A percentile compares a stretch with the other conserved stretches of the same genome.
These are phyloP conservation scores for Teunomyces gatunensis DNA, from an alignment of 805 yeast genomes.

Conservation along the genomic window DNA sequence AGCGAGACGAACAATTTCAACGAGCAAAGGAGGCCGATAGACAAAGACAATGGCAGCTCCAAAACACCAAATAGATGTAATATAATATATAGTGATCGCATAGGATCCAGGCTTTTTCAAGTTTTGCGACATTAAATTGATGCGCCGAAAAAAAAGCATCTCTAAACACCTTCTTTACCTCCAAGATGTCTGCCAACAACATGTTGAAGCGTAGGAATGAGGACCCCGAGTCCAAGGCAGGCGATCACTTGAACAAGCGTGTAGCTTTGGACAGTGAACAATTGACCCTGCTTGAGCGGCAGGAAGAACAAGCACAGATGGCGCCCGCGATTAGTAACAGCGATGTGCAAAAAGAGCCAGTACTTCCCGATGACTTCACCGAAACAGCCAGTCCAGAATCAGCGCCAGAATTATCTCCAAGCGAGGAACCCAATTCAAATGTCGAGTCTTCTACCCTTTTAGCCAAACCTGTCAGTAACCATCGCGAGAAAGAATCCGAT, in stretches of 20 bases:
- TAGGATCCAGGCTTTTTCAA: not conserved
- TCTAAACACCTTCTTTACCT: not conserved
- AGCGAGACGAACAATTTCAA: slow-evolving; percentile 50
- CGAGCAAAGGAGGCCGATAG: slow-evolving; percentile 38
- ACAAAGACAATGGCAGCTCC: slow-evolving; percentile 12
- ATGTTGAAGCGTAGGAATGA: slow-evolving; percentile 69
- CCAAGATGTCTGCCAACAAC: slow-evolving; percentile 12
- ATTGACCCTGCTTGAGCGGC: slow-evolving; percentile 40
- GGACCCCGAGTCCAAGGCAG: slow-evolving; percentile 41
- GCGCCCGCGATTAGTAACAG: slow-evolving; percentile 32
- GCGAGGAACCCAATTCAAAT: not conserved
- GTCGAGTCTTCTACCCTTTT: slow-evolving; percentile 1
- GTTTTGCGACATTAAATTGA: not conserved
- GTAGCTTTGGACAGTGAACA: slow-evolving; percentile 69
- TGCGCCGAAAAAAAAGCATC: slow-evolving; percentile 3
- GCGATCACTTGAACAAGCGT: slow-evolving; percentile 57
- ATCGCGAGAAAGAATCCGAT: slow-evolving; percentile 45
- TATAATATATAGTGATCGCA: not conserved
- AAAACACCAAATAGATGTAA: slow-evolving; percentile 3
- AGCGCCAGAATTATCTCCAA: not conserved
- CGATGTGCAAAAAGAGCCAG: slow-evolving; percentile 1
- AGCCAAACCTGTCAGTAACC: slow-evolving; percentile 37
- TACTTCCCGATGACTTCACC: not conserved
- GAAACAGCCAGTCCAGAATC: not conserved
- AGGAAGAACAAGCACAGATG: slow-evolving; percentile 41